Evolutionary conservation across 768 basidiomycete species (phyloP), one percentile per base, ranked within the genome.

Genomic region (Amyloporia xantha): DNA sequence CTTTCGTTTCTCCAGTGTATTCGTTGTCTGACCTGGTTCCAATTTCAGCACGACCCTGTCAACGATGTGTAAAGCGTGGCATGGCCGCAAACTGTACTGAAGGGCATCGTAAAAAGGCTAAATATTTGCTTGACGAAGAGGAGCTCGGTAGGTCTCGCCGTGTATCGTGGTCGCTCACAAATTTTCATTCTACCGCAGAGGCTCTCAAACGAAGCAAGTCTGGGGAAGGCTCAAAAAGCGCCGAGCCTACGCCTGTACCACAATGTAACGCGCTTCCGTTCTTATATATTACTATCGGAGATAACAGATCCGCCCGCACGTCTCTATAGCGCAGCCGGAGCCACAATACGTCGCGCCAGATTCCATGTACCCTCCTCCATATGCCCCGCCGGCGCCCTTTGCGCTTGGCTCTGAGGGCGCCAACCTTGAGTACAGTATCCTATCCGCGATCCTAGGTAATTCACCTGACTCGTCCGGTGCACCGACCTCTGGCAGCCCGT

Each of bases 41-140:
- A 33, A 33, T 33, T 7, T 33, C 62, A 98, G 95, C 91, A 41
- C 87, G 96, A 47, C 96, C 96, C 23, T 99, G 96, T 69, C 89
- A 91, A 55, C 82, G 96, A 36, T 99, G 96, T 62, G 75, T 92
- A 44, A 97, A 95, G 71, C 91, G 94, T 49, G 92, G 92, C 21
- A 86, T 94, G 58, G 86, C 83, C 1, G 78, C 80, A 46, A 84
- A 81, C 47, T 99, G 96, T 61, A 84, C 87, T 15, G 96, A 99
- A 62, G 96, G 96, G 1, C 86, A 88, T 54, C 81, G 96, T 59
- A 99, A 99, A 69, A 97, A 97, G 69, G 95, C 96, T 9, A 97
- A 98, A 62, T 99, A 98, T 66, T 79, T 99, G 13, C 72, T 95
- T 49, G 91, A 95, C 65, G 91, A 94, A 36, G 88, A 90, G 40